Evolutionary conservation across 2,329 filamentous ascomycete genomes (phyloP).

Genomic region (Ceratocystis cubensis): DNA sequence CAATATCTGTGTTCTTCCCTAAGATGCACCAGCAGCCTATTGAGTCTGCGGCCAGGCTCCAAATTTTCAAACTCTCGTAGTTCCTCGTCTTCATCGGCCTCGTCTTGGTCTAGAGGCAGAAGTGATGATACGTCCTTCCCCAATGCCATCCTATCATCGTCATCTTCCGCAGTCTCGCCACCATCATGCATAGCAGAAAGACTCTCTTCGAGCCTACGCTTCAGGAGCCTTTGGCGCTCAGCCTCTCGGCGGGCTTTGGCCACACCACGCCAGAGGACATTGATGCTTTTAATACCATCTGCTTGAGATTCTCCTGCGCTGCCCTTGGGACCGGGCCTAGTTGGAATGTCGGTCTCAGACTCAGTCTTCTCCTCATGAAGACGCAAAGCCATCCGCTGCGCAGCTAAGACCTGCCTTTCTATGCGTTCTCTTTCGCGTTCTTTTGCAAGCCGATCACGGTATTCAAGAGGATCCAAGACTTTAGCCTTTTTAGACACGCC

Average conservation of each 20-base stretch:
- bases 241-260: slow-evolving; percentile 56
- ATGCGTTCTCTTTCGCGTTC: slow-evolving; percentile 56
- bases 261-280: slow-evolving; percentile 68
- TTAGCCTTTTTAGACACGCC: slow-evolving; percentile 32
- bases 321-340: slow-evolving; percentile 21
- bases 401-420: slow-evolving; percentile 60
- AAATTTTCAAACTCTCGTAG: slow-evolving; percentile 67
- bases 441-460: slow-evolving; percentile 55
- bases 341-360: not conserved
- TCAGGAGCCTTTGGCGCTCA: slow-evolving; percentile 53
- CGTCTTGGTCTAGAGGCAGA: slow-evolving; percentile 53
- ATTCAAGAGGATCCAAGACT: slow-evolving; percentile 51
- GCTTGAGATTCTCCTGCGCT: slow-evolving; percentile 24
- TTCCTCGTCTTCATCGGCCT: slow-evolving; percentile 66
- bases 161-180: slow-evolving; percentile 33
- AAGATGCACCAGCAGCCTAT: slow-evolving; percentile 54
- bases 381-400: slow-evolving; percentile 70
- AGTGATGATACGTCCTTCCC: slow-evolving; percentile 45
- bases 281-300: slow-evolving; percentile 34
- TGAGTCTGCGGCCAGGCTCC: slow-evolving; percentile 52
- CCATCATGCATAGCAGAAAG: slow-evolving; percentile 31
- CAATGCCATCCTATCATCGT: slow-evolving; percentile 56
- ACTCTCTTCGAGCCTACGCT: slow-evolving; percentile 53
- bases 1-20: slow-evolving; percentile 67
- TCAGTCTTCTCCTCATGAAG: slow-evolving; percentile 47